A percentile compares a stretch with the other conserved stretches of the same genome.
Conservation (phyloP, 306 rosid genomes). For the Rubus parviflorus region DNA sequence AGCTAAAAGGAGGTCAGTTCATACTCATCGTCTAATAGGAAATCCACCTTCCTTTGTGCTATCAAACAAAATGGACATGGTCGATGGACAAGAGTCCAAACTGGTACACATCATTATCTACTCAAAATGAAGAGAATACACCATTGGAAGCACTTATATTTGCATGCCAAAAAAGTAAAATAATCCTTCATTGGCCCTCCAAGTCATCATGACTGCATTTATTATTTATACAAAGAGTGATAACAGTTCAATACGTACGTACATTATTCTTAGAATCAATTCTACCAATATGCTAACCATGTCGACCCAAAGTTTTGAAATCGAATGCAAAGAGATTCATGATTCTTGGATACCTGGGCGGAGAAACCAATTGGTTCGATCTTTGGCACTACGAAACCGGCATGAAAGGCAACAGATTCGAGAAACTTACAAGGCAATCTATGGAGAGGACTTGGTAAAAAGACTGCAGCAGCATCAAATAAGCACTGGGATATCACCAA, state of each 20-base stretch:
- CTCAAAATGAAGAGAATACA: conserved; percentile 17
- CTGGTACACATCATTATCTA: conserved; percentile 45
- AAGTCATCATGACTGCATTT: conserved; percentile 35
- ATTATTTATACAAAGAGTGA: conserved; percentile 20
- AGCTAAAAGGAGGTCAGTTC: conserved; percentile 22
- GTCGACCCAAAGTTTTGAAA: conserved; percentile 32
- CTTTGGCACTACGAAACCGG: conserved; percentile 39
- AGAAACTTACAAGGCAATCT: conserved; percentile 48
- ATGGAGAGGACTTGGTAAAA: conserved; percentile 59
- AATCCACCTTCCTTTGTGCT: conserved; percentile 30
- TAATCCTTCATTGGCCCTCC: conserved; percentile 42
- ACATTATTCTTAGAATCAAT: not conserved
- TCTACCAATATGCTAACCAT: conserved; percentile 14
- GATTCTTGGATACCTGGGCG: conserved; percentile 41
- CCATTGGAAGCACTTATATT: not conserved
- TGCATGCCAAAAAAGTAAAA: no score
- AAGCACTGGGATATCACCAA: conserved; percentile 27
- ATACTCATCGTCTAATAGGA: conserved; percentile 56
- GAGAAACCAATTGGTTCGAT: conserved; percentile 35
- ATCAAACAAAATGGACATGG: conserved; percentile 56
- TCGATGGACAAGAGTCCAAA: conserved; percentile 26
- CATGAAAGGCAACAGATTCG: conserved; percentile 46
- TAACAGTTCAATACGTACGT: no score
- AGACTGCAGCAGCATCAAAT: conserved; percentile 25
- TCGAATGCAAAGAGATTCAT: conserved; percentile 56